Evolutionary conservation across 805 yeast species (phyloP).

Genomic region (Pichia occidentalis): DNA sequence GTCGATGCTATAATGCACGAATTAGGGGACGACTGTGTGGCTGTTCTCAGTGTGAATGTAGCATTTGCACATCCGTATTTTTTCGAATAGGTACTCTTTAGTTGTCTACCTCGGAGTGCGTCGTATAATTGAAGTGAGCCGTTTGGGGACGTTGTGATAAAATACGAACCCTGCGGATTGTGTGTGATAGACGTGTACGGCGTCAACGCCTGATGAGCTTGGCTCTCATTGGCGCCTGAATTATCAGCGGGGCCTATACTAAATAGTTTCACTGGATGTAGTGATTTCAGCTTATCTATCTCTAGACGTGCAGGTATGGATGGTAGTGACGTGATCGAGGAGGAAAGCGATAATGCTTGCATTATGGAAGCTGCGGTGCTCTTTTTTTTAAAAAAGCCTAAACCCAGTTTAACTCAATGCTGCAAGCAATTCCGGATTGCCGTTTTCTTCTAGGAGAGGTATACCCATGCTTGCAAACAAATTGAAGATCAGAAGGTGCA

Average conservation of each 20-base stretch:
- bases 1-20: conserved; percentile 78
- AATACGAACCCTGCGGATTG: conserved; percentile 76
- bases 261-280: conserved; percentile 34
- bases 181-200: conserved; percentile 67
- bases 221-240: too few relatives aligned
- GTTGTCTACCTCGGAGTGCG: conserved; percentile 55
- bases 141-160: conserved; percentile 72
- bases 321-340: conserved; percentile 4
- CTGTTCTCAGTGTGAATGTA: conserved; percentile 57
- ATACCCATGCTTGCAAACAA: too few relatives aligned
- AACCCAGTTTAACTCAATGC: too few relatives aligned
- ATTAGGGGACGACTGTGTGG: conserved; percentile 40
- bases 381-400: too few relatives aligned
- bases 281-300: not conserved
- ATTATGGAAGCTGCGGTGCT: not conserved
- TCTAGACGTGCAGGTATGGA: not conserved
- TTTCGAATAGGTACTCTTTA: conserved; percentile 68
- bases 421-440: too few relatives aligned
- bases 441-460: too few relatives aligned
- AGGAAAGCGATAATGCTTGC: not conserved
- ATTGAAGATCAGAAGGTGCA: too few relatives aligned
- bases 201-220: conserved; percentile 32
- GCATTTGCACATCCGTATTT: conserved; percentile 92
- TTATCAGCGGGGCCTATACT: too few relatives aligned
- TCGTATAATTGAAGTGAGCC: conserved; percentile 83